Percentiles rank a stretch among this genome's conserved stretches.
phyloP scores from a whole-genome alignment of 73 alveolate species.

The Blepharisma stoltei region DNA sequence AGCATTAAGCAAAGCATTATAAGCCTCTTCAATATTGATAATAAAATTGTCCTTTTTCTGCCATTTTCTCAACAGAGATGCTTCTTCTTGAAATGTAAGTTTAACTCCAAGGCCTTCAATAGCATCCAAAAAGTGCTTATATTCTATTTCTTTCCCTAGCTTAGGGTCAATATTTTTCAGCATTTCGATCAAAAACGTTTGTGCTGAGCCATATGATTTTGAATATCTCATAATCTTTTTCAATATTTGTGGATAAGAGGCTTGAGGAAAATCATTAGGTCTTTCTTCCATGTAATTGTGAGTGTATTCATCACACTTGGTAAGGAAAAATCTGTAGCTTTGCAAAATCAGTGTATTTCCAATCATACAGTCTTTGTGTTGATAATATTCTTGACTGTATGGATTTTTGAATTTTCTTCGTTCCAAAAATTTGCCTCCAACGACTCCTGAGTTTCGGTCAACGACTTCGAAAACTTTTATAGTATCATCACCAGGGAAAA shows the following conservation, averaged over 20 bases:
- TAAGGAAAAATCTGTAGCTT: conserved; percentile 73
- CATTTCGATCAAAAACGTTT: conserved; percentile 18
- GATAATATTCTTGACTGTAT: conserved; percentile 61
- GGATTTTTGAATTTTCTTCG: conserved; percentile 75
- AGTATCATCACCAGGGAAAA: conserved; percentile 93
- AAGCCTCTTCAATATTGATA: no score
- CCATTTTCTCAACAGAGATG: no score
- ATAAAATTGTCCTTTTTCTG: no score
- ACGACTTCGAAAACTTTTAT: conserved; percentile 87
- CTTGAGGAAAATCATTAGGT: conserved; percentile 72
- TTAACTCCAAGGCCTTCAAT: no score
- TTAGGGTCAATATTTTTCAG: no score
- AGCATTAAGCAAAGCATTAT: no score
- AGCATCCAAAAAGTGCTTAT: no score
- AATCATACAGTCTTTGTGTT: conserved; percentile 75
- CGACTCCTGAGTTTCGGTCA: conserved; percentile 77
- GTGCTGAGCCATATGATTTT: conserved; percentile 44
- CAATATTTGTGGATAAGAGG: conserved; percentile 52
- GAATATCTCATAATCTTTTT: conserved; percentile 42
- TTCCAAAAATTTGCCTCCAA: conserved; percentile 80
- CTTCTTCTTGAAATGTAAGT: no score
- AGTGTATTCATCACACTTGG: conserved; percentile 89
- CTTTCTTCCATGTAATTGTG: conserved; percentile 76
- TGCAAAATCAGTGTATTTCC: conserved; percentile 75
- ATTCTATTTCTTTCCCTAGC: no score